Percentiles rank a stretch among this genome's conserved stretches.
These are phyloP conservation scores for Microdochium nivale DNA, from an alignment of 2,329 filamentous ascomycete species.

Conservation along the genomic window DNA sequence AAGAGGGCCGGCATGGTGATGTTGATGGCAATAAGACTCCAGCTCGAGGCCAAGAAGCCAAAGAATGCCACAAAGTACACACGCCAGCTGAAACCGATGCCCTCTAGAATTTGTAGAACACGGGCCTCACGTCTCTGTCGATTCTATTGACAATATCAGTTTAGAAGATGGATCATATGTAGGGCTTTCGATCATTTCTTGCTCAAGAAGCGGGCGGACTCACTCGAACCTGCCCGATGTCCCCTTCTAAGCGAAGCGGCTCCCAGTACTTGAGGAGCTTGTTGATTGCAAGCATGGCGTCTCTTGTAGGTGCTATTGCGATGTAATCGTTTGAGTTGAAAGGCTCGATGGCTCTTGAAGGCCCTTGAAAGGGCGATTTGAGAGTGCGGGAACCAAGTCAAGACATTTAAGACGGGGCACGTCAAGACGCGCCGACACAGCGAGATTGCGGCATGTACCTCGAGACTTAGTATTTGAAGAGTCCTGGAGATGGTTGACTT, in stretches of 20 bases:
- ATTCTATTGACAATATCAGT: background rate
- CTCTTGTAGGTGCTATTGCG: background rate
- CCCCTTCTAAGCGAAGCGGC: background rate
- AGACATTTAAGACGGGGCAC: too few relatives aligned
- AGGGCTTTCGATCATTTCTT: background rate
- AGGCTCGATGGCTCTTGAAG: too few relatives aligned
- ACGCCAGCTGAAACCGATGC: slow-evolving; percentile 14
- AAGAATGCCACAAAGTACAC: slow-evolving; percentile 16
- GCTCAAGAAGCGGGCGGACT: background rate
- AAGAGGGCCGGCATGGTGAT: slow-evolving; percentile 15
- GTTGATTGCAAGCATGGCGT: background rate
- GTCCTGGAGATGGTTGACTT: too few relatives aligned
- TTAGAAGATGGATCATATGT: background rate
- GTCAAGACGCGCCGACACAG: too few relatives aligned
- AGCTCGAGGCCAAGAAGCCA: slow-evolving; percentile 20
- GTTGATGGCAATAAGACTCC: slow-evolving; percentile 18
- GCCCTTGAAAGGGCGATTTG: too few relatives aligned
- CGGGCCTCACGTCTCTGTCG: background rate
- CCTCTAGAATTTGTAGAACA: slow-evolving; percentile 4
- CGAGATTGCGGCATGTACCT: too few relatives aligned
- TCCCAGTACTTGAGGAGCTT: background rate
- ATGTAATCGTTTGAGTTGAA: too few relatives aligned
- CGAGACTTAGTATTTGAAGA: too few relatives aligned
- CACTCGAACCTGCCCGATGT: background rate
- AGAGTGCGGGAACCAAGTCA: too few relatives aligned